Evolutionary conservation across 1,139 yeast genomes (phyloP), one percentile per base, ranked within the genome.

Genomic region (Yamadazyma spencermartinsiae): DNA sequence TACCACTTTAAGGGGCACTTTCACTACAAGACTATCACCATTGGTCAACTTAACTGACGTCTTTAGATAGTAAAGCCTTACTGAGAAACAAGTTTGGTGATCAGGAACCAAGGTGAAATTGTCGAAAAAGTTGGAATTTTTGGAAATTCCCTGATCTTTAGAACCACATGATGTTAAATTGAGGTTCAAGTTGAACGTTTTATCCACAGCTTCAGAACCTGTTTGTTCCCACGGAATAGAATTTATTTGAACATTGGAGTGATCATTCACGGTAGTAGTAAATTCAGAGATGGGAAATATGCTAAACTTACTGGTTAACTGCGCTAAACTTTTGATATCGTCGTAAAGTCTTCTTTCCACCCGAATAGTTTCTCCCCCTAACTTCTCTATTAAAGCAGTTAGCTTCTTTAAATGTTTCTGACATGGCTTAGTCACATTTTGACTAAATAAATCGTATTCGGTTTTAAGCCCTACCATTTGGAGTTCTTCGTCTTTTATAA

Each of bases 41-140:
- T 61, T 58, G 16, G 50, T 44, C 31, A 69, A 56, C 50, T 58
- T 65, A 16, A 64, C 56, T 1, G 51, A 46, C 2, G 69, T 45
- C 45, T 61, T 68, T 16, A 69, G 44, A 38, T 74, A 72, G 51
- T 80, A 79, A 33, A 76, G 52, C 45, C 86, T 63, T 7, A 80
- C 68, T 39, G 77, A 63, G 35, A 73, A 55, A 53, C 86, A 80
- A 33, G 70, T 70, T 52, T 80, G 85, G 54, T 78, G 76, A 43
- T 68, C 72, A 1, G 86, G 86, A 2, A 78, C 70, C 43, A 80
- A 56, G 0, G 82, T 74, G 37, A 61, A 51, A 39, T 44, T 48
- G 41, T 53, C 69, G 43, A 55, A 62, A 29, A 65, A 64, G 23
- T 54, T 54, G 23, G 31, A 25, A n/a, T 34, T 11, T 26, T 48